Conservation (phyloP, 2,329 filamentous ascomycete species). For the Mycogone perniciosa region DNA sequence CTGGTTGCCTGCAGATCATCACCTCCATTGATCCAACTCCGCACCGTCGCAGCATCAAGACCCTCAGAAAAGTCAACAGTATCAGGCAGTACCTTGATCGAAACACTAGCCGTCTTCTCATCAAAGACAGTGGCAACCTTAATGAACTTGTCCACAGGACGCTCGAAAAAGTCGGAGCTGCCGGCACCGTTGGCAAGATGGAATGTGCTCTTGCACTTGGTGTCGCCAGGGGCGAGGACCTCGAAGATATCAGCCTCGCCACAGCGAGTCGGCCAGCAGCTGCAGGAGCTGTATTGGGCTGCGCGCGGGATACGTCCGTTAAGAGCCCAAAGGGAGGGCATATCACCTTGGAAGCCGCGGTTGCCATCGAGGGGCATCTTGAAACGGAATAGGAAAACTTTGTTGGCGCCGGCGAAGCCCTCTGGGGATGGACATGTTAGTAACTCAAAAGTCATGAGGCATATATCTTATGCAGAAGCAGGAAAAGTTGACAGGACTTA, state of each 20-base stretch:
- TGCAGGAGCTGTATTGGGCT: slow-evolving; percentile 64
- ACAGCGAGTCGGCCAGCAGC: slow-evolving; percentile 63
- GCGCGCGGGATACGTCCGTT: slow-evolving; percentile 68
- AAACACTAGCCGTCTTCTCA: slow-evolving; percentile 42
- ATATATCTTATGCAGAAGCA: neutral
- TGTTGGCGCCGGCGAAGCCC: slow-evolving; percentile 63
- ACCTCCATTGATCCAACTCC: slow-evolving; percentile 25
- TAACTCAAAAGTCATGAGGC: neutral
- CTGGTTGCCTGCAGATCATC: slow-evolving; percentile 16
- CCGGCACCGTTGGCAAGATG: slow-evolving; percentile 59
- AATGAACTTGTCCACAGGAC: slow-evolving; percentile 53
- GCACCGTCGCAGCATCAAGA: slow-evolving; percentile 33
- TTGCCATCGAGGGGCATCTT: slow-evolving; percentile 59
- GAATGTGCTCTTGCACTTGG: slow-evolving; percentile 63
- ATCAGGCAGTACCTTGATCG: slow-evolving; percentile 48
- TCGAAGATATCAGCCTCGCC: slow-evolving; percentile 74
- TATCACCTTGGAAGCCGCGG: slow-evolving; percentile 52
- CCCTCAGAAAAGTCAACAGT: slow-evolving; percentile 34
- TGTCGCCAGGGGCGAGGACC: slow-evolving; percentile 58
- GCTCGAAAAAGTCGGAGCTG: slow-evolving; percentile 64
- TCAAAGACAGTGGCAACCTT: slow-evolving; percentile 61
- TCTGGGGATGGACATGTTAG: slow-evolving; percentile 35
- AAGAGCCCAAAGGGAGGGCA: slow-evolving; percentile 70
- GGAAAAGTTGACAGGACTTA: slow-evolving; percentile 19
- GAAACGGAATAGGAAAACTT: slow-evolving; percentile 69